Conservation (phyloP, 306 rosid genomes). For the Cercis canadensis region DNA sequence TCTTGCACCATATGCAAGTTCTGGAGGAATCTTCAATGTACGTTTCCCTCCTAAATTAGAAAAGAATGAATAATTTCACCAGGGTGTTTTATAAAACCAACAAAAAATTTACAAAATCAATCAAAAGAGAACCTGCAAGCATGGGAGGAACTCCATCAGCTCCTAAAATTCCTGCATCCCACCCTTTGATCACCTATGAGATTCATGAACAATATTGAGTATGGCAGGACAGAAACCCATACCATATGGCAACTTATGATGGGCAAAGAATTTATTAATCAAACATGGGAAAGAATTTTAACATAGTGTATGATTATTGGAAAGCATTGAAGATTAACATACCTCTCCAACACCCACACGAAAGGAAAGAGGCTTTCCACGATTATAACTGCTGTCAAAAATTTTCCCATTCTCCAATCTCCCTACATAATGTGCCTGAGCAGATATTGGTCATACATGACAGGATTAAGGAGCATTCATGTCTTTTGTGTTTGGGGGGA, state of each 20-base stretch:
- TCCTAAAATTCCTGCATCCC: slow-evolving; percentile 95
- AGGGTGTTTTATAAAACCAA: slow-evolving; percentile 6
- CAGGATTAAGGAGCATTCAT: neutral
- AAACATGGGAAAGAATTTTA: neutral
- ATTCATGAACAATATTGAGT: slow-evolving; percentile 17
- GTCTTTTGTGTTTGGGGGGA: neutral
- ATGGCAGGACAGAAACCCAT: neutral
- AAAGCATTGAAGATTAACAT: slow-evolving; percentile 7
- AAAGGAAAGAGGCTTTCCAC: slow-evolving; percentile 86
- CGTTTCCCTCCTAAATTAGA: slow-evolving; percentile 78
- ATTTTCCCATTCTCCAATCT: slow-evolving; percentile 88
- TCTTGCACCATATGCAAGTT: slow-evolving; percentile 86
- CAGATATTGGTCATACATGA: neutral
- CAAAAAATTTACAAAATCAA: neutral
- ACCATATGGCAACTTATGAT: neutral
- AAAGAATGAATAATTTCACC: neutral
- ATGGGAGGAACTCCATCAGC: slow-evolving; percentile 94
- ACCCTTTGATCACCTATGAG: slow-evolving; percentile 91
- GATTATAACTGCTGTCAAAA: slow-evolving; percentile 92
- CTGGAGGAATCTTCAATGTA: slow-evolving; percentile 83
- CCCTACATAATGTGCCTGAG: slow-evolving; percentile 89
- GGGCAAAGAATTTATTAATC: neutral
- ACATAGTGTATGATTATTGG: neutral
- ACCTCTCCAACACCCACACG: slow-evolving; percentile 98
- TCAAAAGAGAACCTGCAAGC: slow-evolving; percentile 72